phyloP scores from a whole-genome alignment of 75 land plant genomes.

The Larix kaempferi region DNA sequence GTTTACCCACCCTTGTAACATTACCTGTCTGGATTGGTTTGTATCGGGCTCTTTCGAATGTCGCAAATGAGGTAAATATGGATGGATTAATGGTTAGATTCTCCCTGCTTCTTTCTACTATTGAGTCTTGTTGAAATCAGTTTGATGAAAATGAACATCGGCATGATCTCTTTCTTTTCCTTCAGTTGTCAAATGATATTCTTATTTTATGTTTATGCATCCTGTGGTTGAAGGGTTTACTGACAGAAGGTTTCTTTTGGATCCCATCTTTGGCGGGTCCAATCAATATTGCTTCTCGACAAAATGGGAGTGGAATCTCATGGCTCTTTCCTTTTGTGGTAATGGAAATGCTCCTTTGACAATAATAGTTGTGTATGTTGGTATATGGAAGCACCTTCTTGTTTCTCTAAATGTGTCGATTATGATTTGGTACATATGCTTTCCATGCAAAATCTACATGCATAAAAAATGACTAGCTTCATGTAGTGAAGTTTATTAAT shows the following conservation, averaged over 20 bases:
- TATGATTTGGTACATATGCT: background rate
- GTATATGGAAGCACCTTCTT: background rate
- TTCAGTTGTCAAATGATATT: background rate
- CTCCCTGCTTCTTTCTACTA: background rate
- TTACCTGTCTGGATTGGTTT: conserved; percentile 61
- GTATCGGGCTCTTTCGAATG: conserved; percentile 58
- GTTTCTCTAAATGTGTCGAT: background rate
- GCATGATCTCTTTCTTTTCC: background rate
- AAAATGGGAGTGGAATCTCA: conserved; percentile 49
- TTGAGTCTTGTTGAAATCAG: background rate
- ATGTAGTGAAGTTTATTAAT: background rate
- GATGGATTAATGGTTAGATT: background rate
- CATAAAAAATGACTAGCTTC: background rate
- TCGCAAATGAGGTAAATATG: conserved; percentile 44
- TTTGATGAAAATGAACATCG: background rate
- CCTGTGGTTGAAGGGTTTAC: conserved; percentile 28
- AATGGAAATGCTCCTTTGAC: conserved; percentile 10
- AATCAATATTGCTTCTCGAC: conserved; percentile 43
- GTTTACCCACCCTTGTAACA: conserved; percentile 54
- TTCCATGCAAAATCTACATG: background rate
- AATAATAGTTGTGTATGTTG: background rate
- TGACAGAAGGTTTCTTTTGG: conserved; percentile 64
- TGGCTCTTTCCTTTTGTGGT: conserved; percentile 65
- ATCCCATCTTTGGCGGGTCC: conserved; percentile 63
- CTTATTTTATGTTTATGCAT: background rate